Evolutionary conservation across 352 stramenopile genomes (phyloP).

Genomic region (Thalassiosira allenii): DNA sequence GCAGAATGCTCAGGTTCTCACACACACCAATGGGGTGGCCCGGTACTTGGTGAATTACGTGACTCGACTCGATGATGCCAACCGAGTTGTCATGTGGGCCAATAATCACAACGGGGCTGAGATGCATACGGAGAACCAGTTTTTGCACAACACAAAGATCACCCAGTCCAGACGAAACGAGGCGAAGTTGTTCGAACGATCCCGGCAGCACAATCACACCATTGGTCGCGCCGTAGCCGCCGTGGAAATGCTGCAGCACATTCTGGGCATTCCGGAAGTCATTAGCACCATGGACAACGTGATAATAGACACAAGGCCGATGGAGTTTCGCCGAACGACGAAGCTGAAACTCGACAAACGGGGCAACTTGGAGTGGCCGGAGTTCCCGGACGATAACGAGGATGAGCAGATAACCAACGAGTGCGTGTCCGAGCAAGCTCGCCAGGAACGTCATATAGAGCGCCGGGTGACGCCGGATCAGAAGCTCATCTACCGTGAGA

Average conservation of each 20-base stretch:
- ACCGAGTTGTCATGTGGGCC: conserved; percentile 23
- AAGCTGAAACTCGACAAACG: conserved; percentile 10
- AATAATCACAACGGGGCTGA: conserved; percentile 15
- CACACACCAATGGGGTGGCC: conserved; percentile 22
- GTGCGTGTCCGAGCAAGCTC: background rate
- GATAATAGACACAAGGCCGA: conserved; percentile 10
- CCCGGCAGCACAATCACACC: background rate
- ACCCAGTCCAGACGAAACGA: conserved; percentile 17
- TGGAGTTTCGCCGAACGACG: conserved; percentile 6
- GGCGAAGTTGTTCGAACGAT: conserved; percentile 25
- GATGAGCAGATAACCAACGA: too few species aligned
- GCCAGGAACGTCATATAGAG: too few species aligned
- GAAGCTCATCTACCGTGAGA: background rate
- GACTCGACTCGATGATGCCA: conserved; percentile 25
- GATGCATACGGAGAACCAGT: conserved; percentile 18
- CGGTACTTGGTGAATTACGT: conserved; percentile 46
- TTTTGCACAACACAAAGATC: conserved; percentile 54
- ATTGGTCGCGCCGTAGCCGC: background rate
- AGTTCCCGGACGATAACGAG: too few species aligned
- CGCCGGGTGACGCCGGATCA: background rate
- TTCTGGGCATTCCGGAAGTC: conserved; percentile 38
- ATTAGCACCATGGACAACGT: conserved; percentile 23
- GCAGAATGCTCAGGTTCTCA: conserved; percentile 44
- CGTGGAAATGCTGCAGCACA: conserved; percentile 17
- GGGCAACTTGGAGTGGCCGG: conserved; percentile 8